Evolutionary conservation across 345 rosid species (phyloP), one percentile per base, ranked within the genome.

Genomic region (Conringia planisiliqua): DNA sequence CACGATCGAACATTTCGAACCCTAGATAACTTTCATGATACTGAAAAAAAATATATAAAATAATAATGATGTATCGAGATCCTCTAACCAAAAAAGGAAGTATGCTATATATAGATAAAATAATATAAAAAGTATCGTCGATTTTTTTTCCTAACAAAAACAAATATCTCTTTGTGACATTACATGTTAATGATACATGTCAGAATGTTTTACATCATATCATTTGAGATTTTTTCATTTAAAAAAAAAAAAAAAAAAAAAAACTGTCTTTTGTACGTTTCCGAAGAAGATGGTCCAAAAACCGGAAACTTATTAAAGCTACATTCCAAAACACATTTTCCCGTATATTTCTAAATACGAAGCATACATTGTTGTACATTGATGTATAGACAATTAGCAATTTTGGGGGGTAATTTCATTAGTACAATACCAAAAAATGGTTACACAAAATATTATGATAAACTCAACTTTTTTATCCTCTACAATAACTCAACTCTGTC

Each of bases 311-410:
- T 35, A 54, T n/a, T n/a, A 42, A 66, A 74, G 66, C 78, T 66
- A 74, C 52, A 58, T 74, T 47, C 62, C 78, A 74, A 74, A 74
- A 56, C 68, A 74, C 73, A 66, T 38, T 74, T 74, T 27, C 62
- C 62, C 54, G 42, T 52, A 11, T 47, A 46, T 39, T 39, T 39
- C 14, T 39, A 10, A 10, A 39, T 39, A 39, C 14, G 5, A 3
- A 10, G n/a, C 0, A 40, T 40, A 12, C n/a, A 40, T 42, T 6
- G 8, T 32, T 6, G 35, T 40, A 1, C n/a, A 40, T 42, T 42
- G 17, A 14, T 42, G 47, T 6, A 42, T 7, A 42, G 17, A 13
- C 47, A 42, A 42, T 11, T 40, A 40, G 44, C 10, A 12, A 11
- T 40, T 40, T 40, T 40, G 3, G n/a, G 44, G 13, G 13, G n/a